A percentile compares a stretch with the other conserved stretches of the same genome.
These are phyloP conservation scores for Solanum appendiculatum DNA, from an alignment of 257 asterid genomes.

Conservation along the genomic window DNA sequence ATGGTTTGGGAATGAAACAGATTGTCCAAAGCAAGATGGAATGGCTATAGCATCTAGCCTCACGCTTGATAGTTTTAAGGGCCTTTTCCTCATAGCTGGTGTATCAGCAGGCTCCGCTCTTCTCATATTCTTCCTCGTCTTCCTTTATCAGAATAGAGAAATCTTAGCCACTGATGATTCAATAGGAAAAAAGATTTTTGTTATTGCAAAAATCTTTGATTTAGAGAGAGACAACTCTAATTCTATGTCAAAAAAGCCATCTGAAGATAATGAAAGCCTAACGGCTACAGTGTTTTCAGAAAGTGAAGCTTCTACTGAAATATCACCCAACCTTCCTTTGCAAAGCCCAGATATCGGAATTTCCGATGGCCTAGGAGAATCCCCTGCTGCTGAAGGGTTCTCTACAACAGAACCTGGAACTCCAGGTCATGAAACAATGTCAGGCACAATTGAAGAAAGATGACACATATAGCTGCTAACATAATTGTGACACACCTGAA, in stretches of 20 bases:
- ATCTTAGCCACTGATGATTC: constrained; percentile 16
- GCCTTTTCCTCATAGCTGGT: constrained; percentile 27
- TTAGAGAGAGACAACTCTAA: constrained; percentile 2
- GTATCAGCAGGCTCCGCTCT: constrained; percentile 25
- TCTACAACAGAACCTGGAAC: constrained; percentile 17
- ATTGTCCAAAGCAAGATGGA: background rate
- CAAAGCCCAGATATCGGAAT: constrained; percentile 14
- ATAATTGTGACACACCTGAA: background rate
- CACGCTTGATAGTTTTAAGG: constrained; percentile 22
- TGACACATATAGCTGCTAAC: background rate
- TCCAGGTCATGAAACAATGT: constrained; percentile 10
- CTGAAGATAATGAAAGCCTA: background rate
- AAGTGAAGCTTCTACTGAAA: background rate
- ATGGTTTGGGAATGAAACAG: constrained; percentile 13
- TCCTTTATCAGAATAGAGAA: constrained; percentile 19
- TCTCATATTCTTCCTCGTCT: constrained; percentile 15
- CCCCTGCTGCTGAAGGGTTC: constrained; percentile 16
- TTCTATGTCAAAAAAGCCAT: background rate
- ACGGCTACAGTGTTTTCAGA: background rate
- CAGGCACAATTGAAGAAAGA: background rate
- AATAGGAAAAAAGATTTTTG: constrained; percentile 17
- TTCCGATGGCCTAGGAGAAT: background rate
- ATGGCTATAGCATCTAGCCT: constrained; percentile 1
- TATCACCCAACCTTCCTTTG: background rate
- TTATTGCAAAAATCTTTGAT: constrained; percentile 23